phyloP scores from a whole-genome alignment of 2,329 filamentous ascomycete species.

The Chaetomium globosum region DNA sequence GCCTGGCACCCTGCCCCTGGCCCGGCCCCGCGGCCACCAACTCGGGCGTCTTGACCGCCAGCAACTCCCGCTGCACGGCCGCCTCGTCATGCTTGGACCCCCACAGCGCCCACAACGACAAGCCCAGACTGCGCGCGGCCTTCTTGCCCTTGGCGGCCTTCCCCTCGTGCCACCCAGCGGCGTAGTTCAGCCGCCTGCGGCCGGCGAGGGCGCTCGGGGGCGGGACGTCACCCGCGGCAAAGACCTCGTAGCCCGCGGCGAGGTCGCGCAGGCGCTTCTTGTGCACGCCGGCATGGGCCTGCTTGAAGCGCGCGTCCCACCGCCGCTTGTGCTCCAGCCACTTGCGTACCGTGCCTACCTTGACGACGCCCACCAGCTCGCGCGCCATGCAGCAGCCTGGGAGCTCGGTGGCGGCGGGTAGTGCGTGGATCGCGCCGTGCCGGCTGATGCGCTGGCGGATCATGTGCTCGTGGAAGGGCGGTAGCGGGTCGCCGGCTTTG shows the following conservation, averaged over 20 bases:
- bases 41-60: slow-evolving; percentile 48
- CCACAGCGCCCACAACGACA: slow-evolving; percentile 85
- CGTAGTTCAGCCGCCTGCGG: slow-evolving; percentile 53
- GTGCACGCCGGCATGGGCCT: slow-evolving; percentile 70
- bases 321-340: slow-evolving; percentile 76
- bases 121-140: slow-evolving; percentile 65
- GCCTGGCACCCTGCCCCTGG: slow-evolving; percentile 45
- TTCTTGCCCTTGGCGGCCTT: slow-evolving; percentile 43
- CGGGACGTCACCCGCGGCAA: slow-evolving; percentile 71
- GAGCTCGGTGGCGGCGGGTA: slow-evolving; percentile 67
- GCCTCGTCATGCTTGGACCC: slow-evolving; percentile 85
- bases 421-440: slow-evolving; percentile 71
- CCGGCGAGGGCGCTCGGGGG: slow-evolving; percentile 83
- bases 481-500: slow-evolving; percentile 82
- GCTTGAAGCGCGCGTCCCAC: slow-evolving; percentile 74
- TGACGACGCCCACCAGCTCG: slow-evolving; percentile 74
- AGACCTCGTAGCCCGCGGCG: slow-evolving; percentile 63
- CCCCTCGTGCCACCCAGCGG: slow-evolving; percentile 46
- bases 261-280: slow-evolving; percentile 74
- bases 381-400: slow-evolving; percentile 64
- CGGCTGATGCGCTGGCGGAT: slow-evolving; percentile 84
- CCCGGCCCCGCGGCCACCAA: slow-evolving; percentile 46
- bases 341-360: slow-evolving; percentile 75
- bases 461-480: slow-evolving; percentile 81
- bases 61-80: slow-evolving; percentile 64